Conservation (phyloP, 176 grass and related monocot genomes). For the Cenchrus americanus region DNA sequence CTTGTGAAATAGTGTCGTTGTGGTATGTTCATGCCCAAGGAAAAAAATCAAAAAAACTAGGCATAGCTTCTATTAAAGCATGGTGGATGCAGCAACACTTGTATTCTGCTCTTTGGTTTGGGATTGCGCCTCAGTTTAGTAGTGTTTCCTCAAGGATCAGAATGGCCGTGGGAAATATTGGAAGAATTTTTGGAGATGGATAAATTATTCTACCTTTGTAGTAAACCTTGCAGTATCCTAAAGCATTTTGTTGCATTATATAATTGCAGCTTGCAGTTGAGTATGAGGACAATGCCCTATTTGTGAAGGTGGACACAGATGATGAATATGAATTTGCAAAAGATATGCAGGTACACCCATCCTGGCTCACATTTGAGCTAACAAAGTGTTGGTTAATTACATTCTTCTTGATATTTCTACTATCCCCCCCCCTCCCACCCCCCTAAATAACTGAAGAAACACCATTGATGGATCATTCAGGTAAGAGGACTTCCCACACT, state of each 20-base stretch:
- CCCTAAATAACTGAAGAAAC: not conserved
- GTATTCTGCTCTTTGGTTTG: not conserved
- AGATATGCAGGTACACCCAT: slow-evolving; percentile 89
- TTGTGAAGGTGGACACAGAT: slow-evolving; percentile 86
- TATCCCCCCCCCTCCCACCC: not conserved
- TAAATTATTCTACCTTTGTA: not conserved
- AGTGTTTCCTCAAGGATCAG: not conserved
- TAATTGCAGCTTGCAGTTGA: slow-evolving; percentile 76
- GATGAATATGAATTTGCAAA: slow-evolving; percentile 84
- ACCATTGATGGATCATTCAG: slow-evolving; percentile 41
- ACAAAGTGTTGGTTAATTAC: not conserved
- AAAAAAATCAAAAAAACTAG: not conserved
- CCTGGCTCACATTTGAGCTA: not conserved
- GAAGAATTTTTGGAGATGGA: not conserved
- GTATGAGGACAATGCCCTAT: slow-evolving; percentile 64
- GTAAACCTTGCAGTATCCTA: not conserved
- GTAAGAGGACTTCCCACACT: slow-evolving; percentile 76
- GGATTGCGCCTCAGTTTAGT: not conserved
- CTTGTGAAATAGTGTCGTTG: not conserved
- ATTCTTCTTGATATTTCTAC: not conserved
- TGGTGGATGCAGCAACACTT: not conserved
- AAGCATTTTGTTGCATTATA: slow-evolving; percentile 32
- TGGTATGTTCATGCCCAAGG: not conserved
- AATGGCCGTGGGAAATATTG: not conserved
- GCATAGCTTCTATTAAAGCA: not conserved